Base-by-base conservation (phyloP, 192 early-diverging fungal species). In the Umbelopsis sp. region DNA sequence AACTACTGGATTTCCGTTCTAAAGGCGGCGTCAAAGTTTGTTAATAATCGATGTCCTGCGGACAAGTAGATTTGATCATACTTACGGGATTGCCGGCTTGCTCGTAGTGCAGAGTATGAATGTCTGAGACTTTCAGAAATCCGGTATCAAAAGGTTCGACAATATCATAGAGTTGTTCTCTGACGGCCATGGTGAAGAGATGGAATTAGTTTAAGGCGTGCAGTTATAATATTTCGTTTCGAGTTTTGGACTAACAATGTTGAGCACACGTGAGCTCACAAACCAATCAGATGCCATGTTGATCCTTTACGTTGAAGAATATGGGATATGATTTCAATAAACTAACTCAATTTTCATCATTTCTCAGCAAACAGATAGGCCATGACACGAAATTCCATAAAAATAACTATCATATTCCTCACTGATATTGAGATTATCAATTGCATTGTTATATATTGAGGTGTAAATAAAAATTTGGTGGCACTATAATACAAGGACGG, bases 61-160 rank as follows among this genome's bases (percentile, higher is more conserved):
- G 43, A 12, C 5, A 44, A 9, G 43, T 44, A 12, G 12, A 12
- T 5, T 5, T 1, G 12, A 41, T 41, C 7, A 41, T 6, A 6
- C 66, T 44, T 47, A 67, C 66, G 29, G 84, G 85, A 79, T 92
- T 92, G 29, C 91, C 91, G 20, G 71, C 78, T 47, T 88, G 76
- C 78, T 92, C 91, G 36, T 78, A 88, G 72, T 91, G 85, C 56
- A 92, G 50, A 24, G 71, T 78, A 71, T 92, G 91, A 26, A 88
- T 43, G 73, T 81, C 71, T 11, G 81, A 82, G 45, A 91, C 90
- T 36, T 85, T 79, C 31, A 91, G 74, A 71, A 79, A 77, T 14
- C 87, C 86, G 10, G 75, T 68, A 52, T 86, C 78, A 76, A 71
- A 91, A 22, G 83, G 68, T 34, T 88, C 87, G 34, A 90, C 56